phyloP scores from a whole-genome alignment of 805 yeast species.

The Candida montana region DNA sequence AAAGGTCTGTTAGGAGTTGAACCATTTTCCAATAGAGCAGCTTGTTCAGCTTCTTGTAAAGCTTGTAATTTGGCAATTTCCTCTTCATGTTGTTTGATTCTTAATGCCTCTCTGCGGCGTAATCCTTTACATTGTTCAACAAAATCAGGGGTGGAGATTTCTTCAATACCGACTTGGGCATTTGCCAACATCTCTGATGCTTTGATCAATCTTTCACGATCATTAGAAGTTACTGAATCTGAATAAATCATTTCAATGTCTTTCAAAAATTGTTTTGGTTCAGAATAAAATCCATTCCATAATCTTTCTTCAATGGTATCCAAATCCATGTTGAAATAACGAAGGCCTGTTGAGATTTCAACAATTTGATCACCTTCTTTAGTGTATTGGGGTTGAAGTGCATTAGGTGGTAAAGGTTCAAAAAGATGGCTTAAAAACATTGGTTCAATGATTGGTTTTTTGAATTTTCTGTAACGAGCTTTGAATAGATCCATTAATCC shows the following conservation, averaged over 20 bases:
- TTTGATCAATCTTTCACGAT: conserved; percentile 70
- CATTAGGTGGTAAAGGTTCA: conserved; percentile 43
- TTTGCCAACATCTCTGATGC: conserved; percentile 96
- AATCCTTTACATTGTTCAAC: conserved; percentile 71
- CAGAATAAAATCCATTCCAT: conserved; percentile 95
- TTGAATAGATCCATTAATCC: conserved; percentile 88
- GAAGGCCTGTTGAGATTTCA: conserved; percentile 71
- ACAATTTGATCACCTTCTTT: conserved; percentile 69
- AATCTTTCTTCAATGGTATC: conserved; percentile 91
- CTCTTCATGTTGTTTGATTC: conserved; percentile 41
- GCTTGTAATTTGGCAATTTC: conserved; percentile 14
- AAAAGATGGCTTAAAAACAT: conserved; percentile 66
- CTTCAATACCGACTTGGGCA: conserved; percentile 94
- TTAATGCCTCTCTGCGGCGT: conserved; percentile 55
- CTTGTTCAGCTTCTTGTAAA: conserved; percentile 10
- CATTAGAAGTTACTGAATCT: conserved; percentile 71
- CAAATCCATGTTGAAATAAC: conserved; percentile 81
- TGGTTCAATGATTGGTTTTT: conserved; percentile 87
- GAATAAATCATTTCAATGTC: conserved; percentile 80
- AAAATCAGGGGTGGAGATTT: conserved; percentile 68
- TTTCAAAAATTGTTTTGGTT: conserved; percentile 81
- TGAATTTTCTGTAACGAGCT: conserved; percentile 80
- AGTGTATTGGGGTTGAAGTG: conserved; percentile 37
- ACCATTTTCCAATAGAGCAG: not conserved
- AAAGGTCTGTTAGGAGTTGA: not conserved